Percentiles rank a stretch among this genome's conserved stretches.
phyloP scores from a whole-genome alignment of 164 flowering plant genomes.

The Tinospora cordifolia region DNA sequence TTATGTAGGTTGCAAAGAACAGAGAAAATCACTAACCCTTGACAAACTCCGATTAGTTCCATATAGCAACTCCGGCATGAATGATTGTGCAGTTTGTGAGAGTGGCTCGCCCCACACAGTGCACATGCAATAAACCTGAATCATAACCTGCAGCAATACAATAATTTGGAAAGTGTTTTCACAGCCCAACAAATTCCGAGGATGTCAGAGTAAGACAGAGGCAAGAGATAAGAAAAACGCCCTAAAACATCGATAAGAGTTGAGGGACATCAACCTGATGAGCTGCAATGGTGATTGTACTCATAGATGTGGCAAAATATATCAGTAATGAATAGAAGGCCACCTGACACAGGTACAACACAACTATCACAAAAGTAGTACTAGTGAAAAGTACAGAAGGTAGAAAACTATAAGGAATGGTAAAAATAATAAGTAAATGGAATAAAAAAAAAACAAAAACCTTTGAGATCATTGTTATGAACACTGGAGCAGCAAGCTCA shows the following conservation, averaged over 20 bases:
- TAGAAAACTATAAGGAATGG: conserved; percentile 22
- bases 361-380: background rate
- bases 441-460: conserved; percentile 24
- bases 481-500: conserved; percentile 88
- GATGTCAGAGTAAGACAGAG: background rate
- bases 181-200: background rate
- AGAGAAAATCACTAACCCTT: conserved; percentile 43
- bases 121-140: conserved; percentile 63
- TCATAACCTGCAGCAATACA: conserved; percentile 58
- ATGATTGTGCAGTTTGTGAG: conserved; percentile 96
- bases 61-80: conserved; percentile 91
- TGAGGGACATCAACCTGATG: conserved; percentile 55
- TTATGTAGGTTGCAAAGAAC: too few species aligned
- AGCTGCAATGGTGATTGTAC: conserved; percentile 54
- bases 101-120: conserved; percentile 94
- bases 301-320: conserved; percentile 82
- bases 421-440: conserved; percentile 39
- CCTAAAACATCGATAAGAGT: background rate
- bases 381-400: too few species aligned
- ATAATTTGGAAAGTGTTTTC: too few species aligned
- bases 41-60: conserved; percentile 56
- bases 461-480: conserved; percentile 85
- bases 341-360: conserved; percentile 33
- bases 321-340: conserved; percentile 68
- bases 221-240: background rate